phyloP scores from a whole-genome alignment of 2,329 filamentous ascomycete species.

The Pseudogymnoascus sp. region DNA sequence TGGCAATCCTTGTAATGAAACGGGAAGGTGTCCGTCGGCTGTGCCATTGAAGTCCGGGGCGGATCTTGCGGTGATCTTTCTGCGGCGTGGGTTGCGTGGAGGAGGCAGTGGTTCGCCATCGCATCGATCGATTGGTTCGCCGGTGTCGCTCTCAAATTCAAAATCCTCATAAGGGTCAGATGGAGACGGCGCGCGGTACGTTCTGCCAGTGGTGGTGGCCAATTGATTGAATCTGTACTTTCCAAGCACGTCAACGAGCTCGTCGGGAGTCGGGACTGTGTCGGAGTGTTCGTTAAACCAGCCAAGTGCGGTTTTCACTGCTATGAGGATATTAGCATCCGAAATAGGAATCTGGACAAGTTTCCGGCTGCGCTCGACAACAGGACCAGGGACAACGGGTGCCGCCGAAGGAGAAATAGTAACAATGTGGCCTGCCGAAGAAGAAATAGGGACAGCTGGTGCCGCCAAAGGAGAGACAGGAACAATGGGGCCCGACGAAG shows the following conservation, averaged over 20 bases:
- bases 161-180: neutral
- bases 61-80: neutral
- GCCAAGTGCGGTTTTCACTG: neutral
- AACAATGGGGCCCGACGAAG: neutral
- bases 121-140: neutral
- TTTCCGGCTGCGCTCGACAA: neutral
- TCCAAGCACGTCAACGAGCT: neutral
- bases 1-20: neutral
- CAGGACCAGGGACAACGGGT: neutral
- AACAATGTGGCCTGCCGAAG: neutral
- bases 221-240: neutral
- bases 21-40: neutral
- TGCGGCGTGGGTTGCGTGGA: neutral
- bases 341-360: neutral
- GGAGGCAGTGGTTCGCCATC: neutral
- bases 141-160: conserved; percentile 2
- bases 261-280: neutral
- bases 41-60: neutral
- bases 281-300: neutral
- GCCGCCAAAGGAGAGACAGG: neutral
- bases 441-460: neutral
- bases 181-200: neutral
- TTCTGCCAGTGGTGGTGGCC: neutral
- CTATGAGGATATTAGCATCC: neutral
- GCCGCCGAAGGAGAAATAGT: neutral